These are phyloP conservation scores for Endoconidiophora polonica DNA, from an alignment of 2,329 filamentous ascomycete genomes.

Conservation along the genomic window DNA sequence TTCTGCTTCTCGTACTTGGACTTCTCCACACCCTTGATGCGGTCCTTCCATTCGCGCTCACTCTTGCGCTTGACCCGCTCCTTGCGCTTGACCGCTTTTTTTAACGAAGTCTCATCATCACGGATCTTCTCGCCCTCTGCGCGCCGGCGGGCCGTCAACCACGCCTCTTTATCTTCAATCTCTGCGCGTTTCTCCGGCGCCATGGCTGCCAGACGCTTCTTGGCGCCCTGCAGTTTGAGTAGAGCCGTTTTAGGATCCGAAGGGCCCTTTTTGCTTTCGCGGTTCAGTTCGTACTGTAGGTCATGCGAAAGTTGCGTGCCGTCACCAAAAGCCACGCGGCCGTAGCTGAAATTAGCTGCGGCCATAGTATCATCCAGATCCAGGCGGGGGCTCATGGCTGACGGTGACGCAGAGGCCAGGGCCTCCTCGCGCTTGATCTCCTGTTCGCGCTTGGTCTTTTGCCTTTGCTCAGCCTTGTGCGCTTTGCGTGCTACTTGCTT, in stretches of 20 bases:
- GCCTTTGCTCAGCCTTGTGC: constrained; percentile 73
- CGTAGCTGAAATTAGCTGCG: constrained; percentile 58
- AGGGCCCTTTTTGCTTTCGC: constrained; percentile 57
- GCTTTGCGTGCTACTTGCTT: constrained; percentile 77
- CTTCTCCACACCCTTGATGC: constrained; percentile 55
- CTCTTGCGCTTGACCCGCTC: constrained; percentile 82
- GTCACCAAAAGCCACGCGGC: constrained; percentile 78
- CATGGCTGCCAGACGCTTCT: constrained; percentile 58
- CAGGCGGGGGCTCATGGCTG: constrained; percentile 38
- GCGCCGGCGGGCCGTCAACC: constrained; percentile 78
- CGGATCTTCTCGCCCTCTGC: constrained; percentile 79
- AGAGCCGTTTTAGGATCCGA: constrained; percentile 75
- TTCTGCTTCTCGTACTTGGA: constrained; percentile 63
- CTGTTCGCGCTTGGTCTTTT: constrained; percentile 65
- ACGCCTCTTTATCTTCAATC: constrained; percentile 83
- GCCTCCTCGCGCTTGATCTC: constrained; percentile 48
- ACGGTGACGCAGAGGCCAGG: constrained; percentile 44
- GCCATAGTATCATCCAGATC: constrained; percentile 27
- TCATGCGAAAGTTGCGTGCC: constrained; percentile 64
- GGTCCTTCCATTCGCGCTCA: constrained; percentile 70
- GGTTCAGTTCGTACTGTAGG: constrained; percentile 39
- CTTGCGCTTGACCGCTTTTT: constrained; percentile 90
- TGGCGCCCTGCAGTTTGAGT: constrained; percentile 72
- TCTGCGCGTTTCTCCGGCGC: constrained; percentile 69
- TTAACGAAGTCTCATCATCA: constrained; percentile 72